Evolutionary conservation across 805 yeast species (phyloP).

Genomic region (Barnettozyma californica): DNA sequence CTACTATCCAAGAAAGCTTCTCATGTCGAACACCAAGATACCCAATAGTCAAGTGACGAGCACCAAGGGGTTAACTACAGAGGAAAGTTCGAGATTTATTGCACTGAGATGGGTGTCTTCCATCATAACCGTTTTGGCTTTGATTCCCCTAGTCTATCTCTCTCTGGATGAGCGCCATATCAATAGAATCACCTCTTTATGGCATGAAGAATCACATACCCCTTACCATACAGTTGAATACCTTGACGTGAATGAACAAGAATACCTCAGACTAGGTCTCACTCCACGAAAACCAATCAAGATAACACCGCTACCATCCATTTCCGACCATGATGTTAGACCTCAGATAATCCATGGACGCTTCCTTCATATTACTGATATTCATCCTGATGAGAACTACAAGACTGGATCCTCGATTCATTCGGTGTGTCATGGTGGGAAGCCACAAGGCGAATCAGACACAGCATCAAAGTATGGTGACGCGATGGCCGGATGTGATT

Average conservation of each 20-base stretch:
- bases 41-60: background rate
- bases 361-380: conserved; percentile 80
- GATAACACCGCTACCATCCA: conserved; percentile 16
- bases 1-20: background rate
- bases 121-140: background rate
- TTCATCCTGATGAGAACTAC: conserved; percentile 78
- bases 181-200: background rate
- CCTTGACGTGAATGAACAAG: conserved; percentile 24
- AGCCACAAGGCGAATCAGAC: conserved; percentile 28
- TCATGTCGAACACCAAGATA: background rate
- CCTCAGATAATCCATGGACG: conserved; percentile 48
- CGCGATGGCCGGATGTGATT: conserved; percentile 72
- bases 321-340: conserved; percentile 6
- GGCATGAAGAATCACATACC: background rate
- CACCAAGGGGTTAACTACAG: background rate
- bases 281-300: conserved; percentile 36
- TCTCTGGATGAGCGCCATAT: background rate
- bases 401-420: conserved; percentile 44
- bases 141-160: background rate
- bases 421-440: conserved; percentile 53
- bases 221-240: conserved; percentile 4
- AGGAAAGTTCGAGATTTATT: background rate
- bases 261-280: conserved; percentile 31
- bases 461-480: conserved; percentile 66
- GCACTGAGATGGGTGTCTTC: background rate